Conservation (phyloP, 306 rosid species). For the Abrus pulchellus region DNA sequence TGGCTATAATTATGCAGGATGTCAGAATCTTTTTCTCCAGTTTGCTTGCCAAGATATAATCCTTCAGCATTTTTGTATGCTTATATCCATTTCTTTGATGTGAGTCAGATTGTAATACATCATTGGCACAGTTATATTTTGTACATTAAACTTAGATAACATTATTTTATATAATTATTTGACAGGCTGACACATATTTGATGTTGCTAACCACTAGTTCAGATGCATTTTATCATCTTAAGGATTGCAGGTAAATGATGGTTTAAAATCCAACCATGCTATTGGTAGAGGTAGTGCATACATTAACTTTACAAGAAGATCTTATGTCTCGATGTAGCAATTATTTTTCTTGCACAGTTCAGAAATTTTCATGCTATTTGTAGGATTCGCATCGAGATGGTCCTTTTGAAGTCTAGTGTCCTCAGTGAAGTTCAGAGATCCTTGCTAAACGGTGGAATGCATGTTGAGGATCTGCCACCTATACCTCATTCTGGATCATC, state of each 20-base stretch:
- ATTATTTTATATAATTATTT: conserved; percentile 43
- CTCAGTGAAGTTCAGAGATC: conserved; percentile 98
- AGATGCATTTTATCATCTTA: conserved; percentile 95
- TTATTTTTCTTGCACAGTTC: conserved; percentile 42
- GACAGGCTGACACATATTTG: conserved; percentile 90
- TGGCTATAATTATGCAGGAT: conserved; percentile 73
- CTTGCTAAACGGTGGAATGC: conserved; percentile 96
- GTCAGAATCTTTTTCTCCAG: conserved; percentile 94
- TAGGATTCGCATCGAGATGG: conserved; percentile 87
- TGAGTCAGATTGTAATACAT: conserved; percentile 60
- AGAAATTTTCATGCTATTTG: conserved; percentile 53
- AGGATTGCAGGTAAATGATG: conserved; percentile 88
- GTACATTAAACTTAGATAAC: conserved; percentile 27
- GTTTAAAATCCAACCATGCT: conserved; percentile 35
- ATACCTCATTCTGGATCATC: conserved; percentile 69
- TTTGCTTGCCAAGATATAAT: conserved; percentile 98
- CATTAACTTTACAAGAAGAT: conserved; percentile 35
- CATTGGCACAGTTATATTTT: conserved; percentile 1
- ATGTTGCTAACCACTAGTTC: conserved; percentile 93
- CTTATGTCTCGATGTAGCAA: conserved; percentile 21
- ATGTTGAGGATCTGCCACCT: conserved; percentile 87
- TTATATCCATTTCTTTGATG: conserved; percentile 92
- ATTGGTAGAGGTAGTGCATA: conserved; percentile 39
- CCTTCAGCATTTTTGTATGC: conserved; percentile 96
- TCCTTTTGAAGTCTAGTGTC: conserved; percentile 91